phyloP scores from a whole-genome alignment of 2,329 filamentous ascomycete species.

The Epichloe aotearoae region DNA sequence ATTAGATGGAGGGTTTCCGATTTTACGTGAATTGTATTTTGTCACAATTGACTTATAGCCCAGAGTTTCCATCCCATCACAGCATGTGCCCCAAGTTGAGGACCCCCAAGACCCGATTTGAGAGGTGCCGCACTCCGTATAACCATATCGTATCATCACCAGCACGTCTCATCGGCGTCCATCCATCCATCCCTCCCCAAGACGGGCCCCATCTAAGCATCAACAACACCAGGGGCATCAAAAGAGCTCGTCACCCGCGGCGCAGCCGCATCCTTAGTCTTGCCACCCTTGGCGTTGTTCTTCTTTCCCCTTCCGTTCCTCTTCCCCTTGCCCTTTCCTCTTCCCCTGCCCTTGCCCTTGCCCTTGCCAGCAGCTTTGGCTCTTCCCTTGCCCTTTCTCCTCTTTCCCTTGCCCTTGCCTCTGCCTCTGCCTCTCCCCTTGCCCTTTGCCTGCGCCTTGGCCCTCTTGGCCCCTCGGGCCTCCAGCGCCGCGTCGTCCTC shows the following conservation, averaged over 20 bases:
- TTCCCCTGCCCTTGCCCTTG: background rate
- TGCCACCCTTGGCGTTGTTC: background rate
- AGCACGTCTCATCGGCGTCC: no score
- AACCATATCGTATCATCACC: no score
- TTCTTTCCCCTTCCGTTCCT: background rate
- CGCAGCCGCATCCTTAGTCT: background rate
- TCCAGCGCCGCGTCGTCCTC: background rate
- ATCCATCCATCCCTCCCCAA: no score
- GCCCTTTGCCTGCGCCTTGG: background rate
- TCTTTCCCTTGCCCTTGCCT: no score
- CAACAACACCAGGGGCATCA: background rate
- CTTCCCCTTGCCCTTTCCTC: background rate
- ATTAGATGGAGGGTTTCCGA: no score
- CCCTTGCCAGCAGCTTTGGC: no score
- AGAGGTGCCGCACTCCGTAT: no score
- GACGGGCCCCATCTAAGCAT: background rate
- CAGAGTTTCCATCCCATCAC: background rate
- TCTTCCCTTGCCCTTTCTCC: background rate
- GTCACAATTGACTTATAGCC: background rate
- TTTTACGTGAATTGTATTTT: background rate
- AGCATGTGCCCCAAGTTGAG: no score
- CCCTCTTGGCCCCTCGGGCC: background rate
- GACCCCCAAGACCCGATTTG: no score
- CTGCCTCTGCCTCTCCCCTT: background rate
- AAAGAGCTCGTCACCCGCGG: background rate